phyloP scores from a whole-genome alignment of 2,329 filamentous ascomycete species.

The Pestalotiopsis sp. region DNA sequence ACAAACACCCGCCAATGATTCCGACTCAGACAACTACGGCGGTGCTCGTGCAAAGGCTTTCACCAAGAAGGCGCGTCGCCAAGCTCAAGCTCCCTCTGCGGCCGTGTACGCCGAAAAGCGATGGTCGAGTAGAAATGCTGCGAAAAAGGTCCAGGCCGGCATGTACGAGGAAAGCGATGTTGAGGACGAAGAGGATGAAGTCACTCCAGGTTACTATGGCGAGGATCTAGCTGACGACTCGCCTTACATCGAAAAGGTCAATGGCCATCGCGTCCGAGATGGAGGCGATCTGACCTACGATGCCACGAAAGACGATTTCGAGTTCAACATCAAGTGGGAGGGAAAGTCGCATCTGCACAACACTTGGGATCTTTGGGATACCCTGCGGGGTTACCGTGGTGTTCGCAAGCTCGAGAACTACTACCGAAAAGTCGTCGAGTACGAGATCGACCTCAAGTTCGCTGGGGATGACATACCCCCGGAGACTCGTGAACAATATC shows the following conservation, averaged over 20 bases:
- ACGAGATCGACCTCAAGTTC: slow-evolving; percentile 77
- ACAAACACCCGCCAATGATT: slow-evolving; percentile 59
- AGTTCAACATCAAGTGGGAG: slow-evolving; percentile 96
- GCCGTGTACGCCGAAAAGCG: slow-evolving; percentile 79
- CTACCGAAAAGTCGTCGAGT: slow-evolving; percentile 78
- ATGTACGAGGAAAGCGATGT: slow-evolving; percentile 71
- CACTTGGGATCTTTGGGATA: slow-evolving; percentile 86
- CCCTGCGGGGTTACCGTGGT: slow-evolving; percentile 76
- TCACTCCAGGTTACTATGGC: slow-evolving; percentile 72
- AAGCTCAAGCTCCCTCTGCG: slow-evolving; percentile 64
- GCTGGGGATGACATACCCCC: slow-evolving; percentile 75
- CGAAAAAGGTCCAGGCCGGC: slow-evolving; percentile 64
- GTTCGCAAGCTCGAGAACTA: slow-evolving; percentile 94
- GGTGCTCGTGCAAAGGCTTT: slow-evolving; percentile 70
- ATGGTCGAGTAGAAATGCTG: slow-evolving; percentile 86
- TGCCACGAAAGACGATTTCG: slow-evolving; percentile 73
- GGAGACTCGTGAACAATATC: slow-evolving; percentile 91
- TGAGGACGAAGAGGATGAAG: slow-evolving; percentile 65
- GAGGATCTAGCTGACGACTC: slow-evolving; percentile 74
- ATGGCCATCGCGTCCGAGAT: slow-evolving; percentile 82
- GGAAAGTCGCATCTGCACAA: slow-evolving; percentile 93
- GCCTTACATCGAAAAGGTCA: slow-evolving; percentile 86
- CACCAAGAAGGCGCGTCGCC: slow-evolving; percentile 78
- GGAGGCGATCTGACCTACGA: slow-evolving; percentile 63
- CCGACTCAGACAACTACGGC: slow-evolving; percentile 79